These are phyloP conservation scores for Xylaria polymorpha DNA, from an alignment of 2,329 filamentous ascomycete species.

Conservation along the genomic window DNA sequence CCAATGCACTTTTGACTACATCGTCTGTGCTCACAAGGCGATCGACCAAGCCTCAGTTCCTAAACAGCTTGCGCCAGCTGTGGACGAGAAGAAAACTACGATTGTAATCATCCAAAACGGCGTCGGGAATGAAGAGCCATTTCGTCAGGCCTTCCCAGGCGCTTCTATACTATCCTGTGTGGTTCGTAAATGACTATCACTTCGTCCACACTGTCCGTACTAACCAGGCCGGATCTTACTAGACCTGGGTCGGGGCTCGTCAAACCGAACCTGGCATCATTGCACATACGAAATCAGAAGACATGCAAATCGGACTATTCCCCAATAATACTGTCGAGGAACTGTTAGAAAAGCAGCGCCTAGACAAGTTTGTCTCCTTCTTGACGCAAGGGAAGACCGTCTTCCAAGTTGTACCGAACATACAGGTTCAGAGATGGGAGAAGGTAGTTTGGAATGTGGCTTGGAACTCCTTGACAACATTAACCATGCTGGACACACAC, in stretches of 20 bases:
- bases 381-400: slow-evolving; percentile 57
- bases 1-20: slow-evolving; percentile 62
- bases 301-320: slow-evolving; percentile 66
- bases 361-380: slow-evolving; percentile 56
- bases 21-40: slow-evolving; percentile 68
- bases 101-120: slow-evolving; percentile 73
- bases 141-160: slow-evolving; percentile 59
- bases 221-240: neutral
- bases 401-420: slow-evolving; percentile 61
- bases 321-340: slow-evolving; percentile 51
- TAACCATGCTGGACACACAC: slow-evolving; percentile 65
- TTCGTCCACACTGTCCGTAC: neutral
- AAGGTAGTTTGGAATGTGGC: slow-evolving; percentile 71
- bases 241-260: slow-evolving; percentile 65
- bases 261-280: slow-evolving; percentile 63
- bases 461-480: slow-evolving; percentile 70
- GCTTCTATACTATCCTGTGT: slow-evolving; percentile 67
- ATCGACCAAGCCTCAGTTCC: slow-evolving; percentile 56
- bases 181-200: slow-evolving; percentile 50
- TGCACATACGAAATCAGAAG: slow-evolving; percentile 63
- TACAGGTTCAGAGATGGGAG: slow-evolving; percentile 68
- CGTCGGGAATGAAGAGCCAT: slow-evolving; percentile 68
- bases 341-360: slow-evolving; percentile 50
- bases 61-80: slow-evolving; percentile 49
- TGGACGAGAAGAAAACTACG: slow-evolving; percentile 57